Evolutionary conservation across 108 stramenopile genomes (phyloP).

Genomic region (Pseudonitzschia delicatissima): DNA sequence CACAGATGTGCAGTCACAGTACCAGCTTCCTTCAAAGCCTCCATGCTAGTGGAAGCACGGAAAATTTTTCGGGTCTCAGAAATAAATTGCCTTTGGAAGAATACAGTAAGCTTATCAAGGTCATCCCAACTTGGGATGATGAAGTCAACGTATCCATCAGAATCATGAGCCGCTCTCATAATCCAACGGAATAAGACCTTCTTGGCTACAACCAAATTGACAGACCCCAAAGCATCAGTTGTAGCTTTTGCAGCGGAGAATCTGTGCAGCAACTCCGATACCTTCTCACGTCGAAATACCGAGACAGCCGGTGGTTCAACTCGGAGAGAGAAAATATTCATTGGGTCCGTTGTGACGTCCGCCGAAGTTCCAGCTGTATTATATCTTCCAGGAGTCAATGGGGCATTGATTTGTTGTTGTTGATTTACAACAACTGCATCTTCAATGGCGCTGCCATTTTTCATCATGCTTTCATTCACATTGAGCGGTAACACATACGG

Average conservation of each 20-base stretch:
- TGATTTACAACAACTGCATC: not conserved
- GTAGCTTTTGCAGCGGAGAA: conserved; percentile 47
- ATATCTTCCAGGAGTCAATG: conserved; percentile 1
- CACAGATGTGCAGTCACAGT: conserved; percentile 67
- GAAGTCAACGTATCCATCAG: conserved; percentile 60
- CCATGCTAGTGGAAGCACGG: conserved; percentile 52
- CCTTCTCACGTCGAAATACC: conserved; percentile 68
- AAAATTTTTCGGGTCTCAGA: conserved; percentile 59
- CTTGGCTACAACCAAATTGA: conserved; percentile 51
- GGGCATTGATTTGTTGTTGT: not conserved
- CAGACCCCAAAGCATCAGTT: conserved; percentile 43
- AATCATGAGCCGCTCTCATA: conserved; percentile 74
- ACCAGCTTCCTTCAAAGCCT: conserved; percentile 76
- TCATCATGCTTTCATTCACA: not conserved
- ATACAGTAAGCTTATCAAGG: conserved; percentile 48
- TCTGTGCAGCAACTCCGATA: conserved; percentile 62
- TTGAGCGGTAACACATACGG: not conserved
- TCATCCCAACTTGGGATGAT: conserved; percentile 87
- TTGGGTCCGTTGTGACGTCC: not conserved
- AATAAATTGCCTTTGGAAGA: conserved; percentile 85
- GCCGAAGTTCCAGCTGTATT: not conserved
- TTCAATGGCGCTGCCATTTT: not conserved
- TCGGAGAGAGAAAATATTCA: not conserved
- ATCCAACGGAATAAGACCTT: conserved; percentile 82
- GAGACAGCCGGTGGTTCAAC: conserved; percentile 54